Conservation (phyloP, 257 asterid genomes). For the Solanum chmielewskii region DNA sequence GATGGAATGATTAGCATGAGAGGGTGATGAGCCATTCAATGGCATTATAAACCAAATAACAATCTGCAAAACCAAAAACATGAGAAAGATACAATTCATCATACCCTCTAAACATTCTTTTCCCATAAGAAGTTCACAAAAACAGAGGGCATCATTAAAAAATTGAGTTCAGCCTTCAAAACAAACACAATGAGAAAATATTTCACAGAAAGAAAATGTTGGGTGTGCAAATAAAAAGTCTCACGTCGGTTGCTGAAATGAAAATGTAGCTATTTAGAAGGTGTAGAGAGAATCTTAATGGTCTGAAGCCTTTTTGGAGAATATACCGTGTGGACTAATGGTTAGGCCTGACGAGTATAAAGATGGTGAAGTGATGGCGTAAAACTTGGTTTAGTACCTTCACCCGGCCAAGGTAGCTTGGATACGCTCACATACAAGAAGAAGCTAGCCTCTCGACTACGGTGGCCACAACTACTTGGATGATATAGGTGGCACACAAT, state of each 20-base stretch:
- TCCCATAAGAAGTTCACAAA: neutral
- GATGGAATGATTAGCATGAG: slow-evolving; percentile 55
- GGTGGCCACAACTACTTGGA: neutral
- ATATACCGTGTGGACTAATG: neutral
- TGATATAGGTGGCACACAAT: neutral
- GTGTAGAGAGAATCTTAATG: neutral
- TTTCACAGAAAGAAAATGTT: neutral
- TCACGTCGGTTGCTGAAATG: neutral
- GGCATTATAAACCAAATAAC: slow-evolving; percentile 75
- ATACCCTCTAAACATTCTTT: neutral
- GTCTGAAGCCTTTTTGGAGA: neutral
- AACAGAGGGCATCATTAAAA: neutral
- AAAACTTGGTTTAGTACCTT: neutral
- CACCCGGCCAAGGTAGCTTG: neutral
- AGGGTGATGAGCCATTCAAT: slow-evolving; percentile 19
- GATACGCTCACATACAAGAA: neutral
- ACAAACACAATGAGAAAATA: neutral
- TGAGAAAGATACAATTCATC: neutral
- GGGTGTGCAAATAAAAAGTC: neutral
- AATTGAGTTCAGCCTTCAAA: neutral
- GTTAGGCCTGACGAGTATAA: neutral
- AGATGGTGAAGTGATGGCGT: neutral
- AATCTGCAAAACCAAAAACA: slow-evolving; percentile 27
- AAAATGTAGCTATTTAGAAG: neutral
- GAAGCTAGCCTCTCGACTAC: neutral